Evolutionary conservation across 2,329 filamentous ascomycete genomes (phyloP), one percentile per base, ranked within the genome.

Genomic region (Fusarium zealandicum): DNA sequence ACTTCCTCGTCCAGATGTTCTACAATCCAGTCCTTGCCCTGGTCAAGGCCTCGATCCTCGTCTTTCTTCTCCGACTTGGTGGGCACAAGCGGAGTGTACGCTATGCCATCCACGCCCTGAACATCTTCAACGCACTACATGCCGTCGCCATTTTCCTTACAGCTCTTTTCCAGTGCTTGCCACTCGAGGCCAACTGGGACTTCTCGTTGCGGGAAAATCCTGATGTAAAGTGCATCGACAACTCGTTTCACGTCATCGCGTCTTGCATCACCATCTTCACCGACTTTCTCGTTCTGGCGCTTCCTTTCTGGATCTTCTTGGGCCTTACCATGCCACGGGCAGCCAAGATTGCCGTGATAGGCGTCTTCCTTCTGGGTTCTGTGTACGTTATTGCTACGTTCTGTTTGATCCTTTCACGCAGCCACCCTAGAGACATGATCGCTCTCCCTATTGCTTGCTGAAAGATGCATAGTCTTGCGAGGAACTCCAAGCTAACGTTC

Each of bases 1-100:
- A 73, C 63, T 78, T 74, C 31, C 59, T 74, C 10, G 72, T 73
- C 25, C 72, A 78, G 18, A 64, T 78, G 33, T 65, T 76, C 2
- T 79, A 80, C 65, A 79, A 78, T 35, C 77, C 77, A 1, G 73
- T 79, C 18, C 60, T 80, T 2, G 75, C 75, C 18, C 67, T 79
- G 10, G 75, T 79, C 49, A 80, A 80, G 56, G 70, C 72, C 10
- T 79, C 78, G 2, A 69, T 78, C 20, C 68, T 80, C 10, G 57
- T 79, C 6, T 79, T 79, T 54, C 70, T 79, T 17, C 67, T 77
- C n/a, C 75, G 76, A 1, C 68, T 80, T 0, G 71, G 74, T 3
- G 75, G 73, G 0, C 72, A 76, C 47, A 76, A 76, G 51, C 65
- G 57, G 3, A 54, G 47, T 2, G 43, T 61, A 1, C 58, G 58